Conservation (phyloP, 192 early-diverging fungal genomes). For the Podila minutissima region DNA sequence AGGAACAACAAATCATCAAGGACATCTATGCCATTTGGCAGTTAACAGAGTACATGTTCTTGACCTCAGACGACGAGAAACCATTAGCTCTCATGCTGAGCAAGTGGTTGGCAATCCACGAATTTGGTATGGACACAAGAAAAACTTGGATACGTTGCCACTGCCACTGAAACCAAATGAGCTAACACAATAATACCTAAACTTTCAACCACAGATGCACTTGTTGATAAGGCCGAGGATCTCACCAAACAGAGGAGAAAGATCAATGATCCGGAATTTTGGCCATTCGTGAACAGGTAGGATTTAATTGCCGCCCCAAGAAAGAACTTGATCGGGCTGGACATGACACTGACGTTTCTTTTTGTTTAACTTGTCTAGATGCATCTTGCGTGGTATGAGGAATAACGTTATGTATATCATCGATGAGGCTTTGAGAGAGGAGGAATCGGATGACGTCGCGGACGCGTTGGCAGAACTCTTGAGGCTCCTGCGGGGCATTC, state of each 20-base stretch:
- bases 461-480: conserved; percentile 25
- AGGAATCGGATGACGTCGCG: conserved; percentile 21
- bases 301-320: neutral
- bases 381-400: conserved; percentile 33
- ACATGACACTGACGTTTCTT: neutral
- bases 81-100: conserved; percentile 31
- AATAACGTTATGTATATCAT: conserved; percentile 25
- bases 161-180: neutral
- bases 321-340: no score
- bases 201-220: conserved; percentile 1
- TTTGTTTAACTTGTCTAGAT: conserved; percentile 6
- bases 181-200: neutral
- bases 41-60: conserved; percentile 35
- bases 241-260: conserved; percentile 6
- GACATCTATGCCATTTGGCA: conserved; percentile 24
- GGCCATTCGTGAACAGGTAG: conserved; percentile 41
- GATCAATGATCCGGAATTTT: conserved; percentile 30
- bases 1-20: conserved; percentile 29
- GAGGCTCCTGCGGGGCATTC: conserved; percentile 15
- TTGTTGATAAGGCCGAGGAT: conserved; percentile 13
- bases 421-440: conserved; percentile 36
- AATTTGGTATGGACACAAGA: conserved; percentile 7
- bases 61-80: conserved; percentile 25
- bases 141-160: neutral
- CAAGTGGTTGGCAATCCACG: conserved; percentile 31